Conservation (phyloP, 2,329 filamentous ascomycete species). For the Arachnopeziza araneosa region DNA sequence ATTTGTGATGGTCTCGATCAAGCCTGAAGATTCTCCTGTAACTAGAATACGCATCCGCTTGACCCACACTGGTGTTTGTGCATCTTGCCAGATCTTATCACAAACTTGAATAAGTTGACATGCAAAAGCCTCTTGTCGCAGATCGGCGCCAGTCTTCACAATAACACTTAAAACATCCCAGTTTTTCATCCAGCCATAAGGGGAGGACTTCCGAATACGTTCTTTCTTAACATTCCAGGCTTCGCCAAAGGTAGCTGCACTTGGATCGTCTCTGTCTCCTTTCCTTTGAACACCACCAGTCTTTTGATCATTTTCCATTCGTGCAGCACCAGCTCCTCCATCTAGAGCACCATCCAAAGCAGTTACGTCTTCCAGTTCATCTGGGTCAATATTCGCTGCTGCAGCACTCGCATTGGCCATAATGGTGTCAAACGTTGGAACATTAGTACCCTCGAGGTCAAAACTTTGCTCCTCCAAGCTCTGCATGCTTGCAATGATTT, state of each 20-base stretch:
- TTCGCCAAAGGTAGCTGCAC: slow-evolving; percentile 80
- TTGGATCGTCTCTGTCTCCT: slow-evolving; percentile 79
- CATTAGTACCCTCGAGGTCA: slow-evolving; percentile 60
- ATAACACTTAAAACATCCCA: slow-evolving; percentile 86
- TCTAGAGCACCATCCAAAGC: slow-evolving; percentile 38
- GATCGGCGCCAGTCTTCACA: slow-evolving; percentile 78
- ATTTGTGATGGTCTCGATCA: slow-evolving; percentile 85
- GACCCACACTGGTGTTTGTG: slow-evolving; percentile 74
- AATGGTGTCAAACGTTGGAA: slow-evolving; percentile 75
- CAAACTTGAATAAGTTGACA: slow-evolving; percentile 80
- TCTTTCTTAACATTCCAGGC: slow-evolving; percentile 82
- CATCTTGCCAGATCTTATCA: slow-evolving; percentile 75
- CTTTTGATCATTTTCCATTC: slow-evolving; percentile 88
- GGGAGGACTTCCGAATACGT: slow-evolving; percentile 75
- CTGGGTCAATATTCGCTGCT: slow-evolving; percentile 40
- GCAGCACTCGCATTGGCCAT: slow-evolving; percentile 65
- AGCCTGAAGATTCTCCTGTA: slow-evolving; percentile 75
- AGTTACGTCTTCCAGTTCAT: slow-evolving; percentile 44
- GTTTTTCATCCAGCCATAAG: slow-evolving; percentile 85
- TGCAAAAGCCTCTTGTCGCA: slow-evolving; percentile 80
- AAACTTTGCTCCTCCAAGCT: slow-evolving; percentile 82
- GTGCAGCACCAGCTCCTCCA: slow-evolving; percentile 67
- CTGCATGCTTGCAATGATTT: slow-evolving; percentile 89
- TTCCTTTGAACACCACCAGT: slow-evolving; percentile 76
- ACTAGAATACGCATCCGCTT: slow-evolving; percentile 84